A percentile compares a stretch with the other conserved stretches of the same genome.
Evolutionary conservation across 768 basidiomycete species (phyloP).

Genomic region (Lactarius quietus): DNA sequence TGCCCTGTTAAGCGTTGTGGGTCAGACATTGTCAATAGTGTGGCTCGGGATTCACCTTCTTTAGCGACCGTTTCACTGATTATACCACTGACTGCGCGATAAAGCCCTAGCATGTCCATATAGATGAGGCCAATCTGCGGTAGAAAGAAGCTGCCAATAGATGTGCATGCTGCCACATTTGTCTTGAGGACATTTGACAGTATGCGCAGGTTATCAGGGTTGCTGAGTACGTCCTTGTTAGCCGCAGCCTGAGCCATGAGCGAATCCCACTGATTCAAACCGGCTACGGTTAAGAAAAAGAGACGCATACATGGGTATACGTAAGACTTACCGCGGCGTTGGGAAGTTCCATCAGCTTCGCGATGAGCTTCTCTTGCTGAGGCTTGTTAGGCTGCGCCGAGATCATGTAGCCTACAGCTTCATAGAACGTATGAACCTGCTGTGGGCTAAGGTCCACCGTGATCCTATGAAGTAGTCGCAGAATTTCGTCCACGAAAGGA

Average conservation of each 20-base stretch:
- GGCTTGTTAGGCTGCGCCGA: constrained; percentile 98
- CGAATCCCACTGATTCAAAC: constrained; percentile 77
- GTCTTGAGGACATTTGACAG: constrained; percentile 96
- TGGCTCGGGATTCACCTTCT: constrained; percentile 52
- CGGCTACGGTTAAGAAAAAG: background rate
- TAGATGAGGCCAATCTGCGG: constrained; percentile 97
- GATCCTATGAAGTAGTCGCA: constrained; percentile 86
- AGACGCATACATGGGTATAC: background rate
- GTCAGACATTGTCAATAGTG: constrained; percentile 7
- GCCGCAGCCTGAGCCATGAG: constrained; percentile 94
- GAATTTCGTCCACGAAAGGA: constrained; percentile 97
- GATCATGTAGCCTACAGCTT: constrained; percentile 99
- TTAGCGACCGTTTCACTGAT: constrained; percentile 90
- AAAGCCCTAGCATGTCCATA: constrained; percentile 96
- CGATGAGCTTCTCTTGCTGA: constrained; percentile 91
- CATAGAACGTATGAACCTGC: constrained; percentile 98
- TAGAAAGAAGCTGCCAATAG: constrained; percentile 94
- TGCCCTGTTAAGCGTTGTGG: constrained; percentile 47
- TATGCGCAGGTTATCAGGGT: constrained; percentile 93
- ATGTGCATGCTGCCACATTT: constrained; percentile 95
- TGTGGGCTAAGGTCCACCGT: constrained; percentile 92
- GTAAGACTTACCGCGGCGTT: constrained; percentile 69
- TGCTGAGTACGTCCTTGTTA: constrained; percentile 88
- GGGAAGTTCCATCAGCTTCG: constrained; percentile 94
- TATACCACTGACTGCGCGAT: constrained; percentile 95